Evolutionary conservation across 805 yeast species (phyloP).

Genomic region (Candida incommunis): DNA sequence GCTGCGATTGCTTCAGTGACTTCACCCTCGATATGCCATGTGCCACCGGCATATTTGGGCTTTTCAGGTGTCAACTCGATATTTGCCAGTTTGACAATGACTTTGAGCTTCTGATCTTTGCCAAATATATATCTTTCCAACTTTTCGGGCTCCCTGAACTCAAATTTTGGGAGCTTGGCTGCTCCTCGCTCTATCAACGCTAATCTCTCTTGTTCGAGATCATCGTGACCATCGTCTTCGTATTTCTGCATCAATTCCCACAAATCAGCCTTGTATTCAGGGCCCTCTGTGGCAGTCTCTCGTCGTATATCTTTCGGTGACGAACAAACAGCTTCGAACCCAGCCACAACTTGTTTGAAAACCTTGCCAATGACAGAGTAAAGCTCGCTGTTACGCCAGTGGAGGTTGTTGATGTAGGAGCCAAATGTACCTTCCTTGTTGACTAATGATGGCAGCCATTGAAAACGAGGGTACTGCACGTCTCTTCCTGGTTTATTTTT

Average conservation of each 20-base stretch:
- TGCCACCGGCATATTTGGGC: conserved; percentile 26
- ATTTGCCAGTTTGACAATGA: conserved; percentile 27
- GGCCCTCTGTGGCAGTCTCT: not conserved
- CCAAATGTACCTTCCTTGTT: conserved; percentile 10
- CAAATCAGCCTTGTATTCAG: not conserved
- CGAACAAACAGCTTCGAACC: conserved; percentile 20
- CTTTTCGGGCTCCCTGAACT: not conserved
- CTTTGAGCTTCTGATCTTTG: conserved; percentile 18
- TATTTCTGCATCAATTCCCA: not conserved
- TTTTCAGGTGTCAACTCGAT: conserved; percentile 29
- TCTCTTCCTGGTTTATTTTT: conserved; percentile 8
- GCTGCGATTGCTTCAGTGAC: conserved; percentile 30
- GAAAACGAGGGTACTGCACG: conserved; percentile 12
- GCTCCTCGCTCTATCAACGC: not conserved
- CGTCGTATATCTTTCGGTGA: not conserved
- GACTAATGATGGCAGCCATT: conserved; percentile 26
- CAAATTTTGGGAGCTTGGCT: not conserved
- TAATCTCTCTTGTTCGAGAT: not conserved
- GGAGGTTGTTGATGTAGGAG: conserved; percentile 30
- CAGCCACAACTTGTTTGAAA: conserved; percentile 22
- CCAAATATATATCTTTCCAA: not conserved
- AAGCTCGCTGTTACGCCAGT: conserved; percentile 20
- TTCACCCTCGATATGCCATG: conserved; percentile 32
- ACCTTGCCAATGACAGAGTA: conserved; percentile 22
- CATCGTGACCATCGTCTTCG: not conserved